Evolutionary conservation across 192 early-diverging fungal species (phyloP), one percentile per base, ranked within the genome.

Genomic region (Backusella tuberculispora): DNA sequence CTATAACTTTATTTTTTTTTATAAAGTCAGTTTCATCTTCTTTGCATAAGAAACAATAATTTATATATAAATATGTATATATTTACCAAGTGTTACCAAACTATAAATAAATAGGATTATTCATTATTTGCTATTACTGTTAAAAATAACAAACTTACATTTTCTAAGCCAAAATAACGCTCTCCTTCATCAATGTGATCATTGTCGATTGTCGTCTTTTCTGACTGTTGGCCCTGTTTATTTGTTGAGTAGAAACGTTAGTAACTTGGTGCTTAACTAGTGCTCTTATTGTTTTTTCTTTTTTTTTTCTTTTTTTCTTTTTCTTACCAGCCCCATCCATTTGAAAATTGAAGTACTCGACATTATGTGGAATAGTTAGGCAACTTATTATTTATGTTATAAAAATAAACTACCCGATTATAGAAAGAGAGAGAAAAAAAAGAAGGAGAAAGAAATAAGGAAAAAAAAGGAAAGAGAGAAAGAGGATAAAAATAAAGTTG

Each of bases 61-160:
- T 63, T 38, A 2, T 10, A 5, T 46, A n/a, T 19, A 34, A 24
- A 24, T 68, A 47, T 38, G 0, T 10, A 5, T 46, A n/a, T 19
- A 34, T 78, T 84, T 85, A 92, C 89, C 92, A 95, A n/a, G 92
- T 95, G 80, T 95, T 95, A 63, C 93, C 93, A 90, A 92, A 94
- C 92, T 94, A 70, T 65, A 56, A 65, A 64, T 66, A 78, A 43
- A 78, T 19, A 19, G 17, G 6, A 5, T 19, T 19, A 53, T 53
- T 19, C 19, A 53, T 19, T 53, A 53, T 9, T 53, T 43, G 63
- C 26, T 37, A 34, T 40, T 38, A 24, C n/a, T 34, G 29, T 34
- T 48, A 73, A 38, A 41, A 19, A 41, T 9, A 2, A 43, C 34
- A 38, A 72, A 66, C 85, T 72, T 86, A 95, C 94, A 86, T 98